Evolutionary conservation across 148 eudicot species (phyloP).

Genomic region (Spergularia marina): DNA sequence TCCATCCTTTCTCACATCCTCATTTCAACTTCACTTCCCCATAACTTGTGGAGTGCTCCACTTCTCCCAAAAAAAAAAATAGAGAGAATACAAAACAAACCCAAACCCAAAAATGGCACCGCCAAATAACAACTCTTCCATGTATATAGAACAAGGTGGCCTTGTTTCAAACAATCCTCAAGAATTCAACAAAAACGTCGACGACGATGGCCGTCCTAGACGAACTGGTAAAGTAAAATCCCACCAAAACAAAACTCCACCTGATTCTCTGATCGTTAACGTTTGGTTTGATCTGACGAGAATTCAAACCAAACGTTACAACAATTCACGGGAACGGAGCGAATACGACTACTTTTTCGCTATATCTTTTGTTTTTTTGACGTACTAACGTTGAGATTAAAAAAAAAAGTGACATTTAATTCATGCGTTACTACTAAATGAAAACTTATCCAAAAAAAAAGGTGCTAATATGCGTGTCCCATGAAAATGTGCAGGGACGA

Average conservation of each 20-base stretch:
- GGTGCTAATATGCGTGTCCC: background rate
- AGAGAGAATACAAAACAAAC: background rate
- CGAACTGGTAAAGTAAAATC: constrained; percentile 20
- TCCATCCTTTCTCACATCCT: background rate
- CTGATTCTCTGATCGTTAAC: background rate
- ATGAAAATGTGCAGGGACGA: constrained; percentile 42
- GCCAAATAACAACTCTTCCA: background rate
- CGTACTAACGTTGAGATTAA: too few relatives aligned
- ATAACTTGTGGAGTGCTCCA: background rate
- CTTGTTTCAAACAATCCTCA: background rate
- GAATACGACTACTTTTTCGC: too few relatives aligned
- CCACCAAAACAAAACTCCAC: background rate
- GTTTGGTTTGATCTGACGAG: background rate
- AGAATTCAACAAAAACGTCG: constrained; percentile 23
- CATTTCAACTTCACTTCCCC: background rate
- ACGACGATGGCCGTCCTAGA: constrained; percentile 34
- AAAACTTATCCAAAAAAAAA: background rate
- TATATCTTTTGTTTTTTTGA: too few relatives aligned
- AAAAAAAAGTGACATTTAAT: background rate
- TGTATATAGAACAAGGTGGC: constrained; percentile 26
- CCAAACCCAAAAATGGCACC: constrained; percentile 8
- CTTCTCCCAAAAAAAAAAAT: background rate
- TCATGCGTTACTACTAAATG: background rate
- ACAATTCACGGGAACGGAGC: too few relatives aligned
- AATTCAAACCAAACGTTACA: too few relatives aligned